A percentile compares a stretch with the other conserved stretches of the same genome.
phyloP scores from a whole-genome alignment of 169 alveolate genomes.

The Nephromyces sp. region DNA sequence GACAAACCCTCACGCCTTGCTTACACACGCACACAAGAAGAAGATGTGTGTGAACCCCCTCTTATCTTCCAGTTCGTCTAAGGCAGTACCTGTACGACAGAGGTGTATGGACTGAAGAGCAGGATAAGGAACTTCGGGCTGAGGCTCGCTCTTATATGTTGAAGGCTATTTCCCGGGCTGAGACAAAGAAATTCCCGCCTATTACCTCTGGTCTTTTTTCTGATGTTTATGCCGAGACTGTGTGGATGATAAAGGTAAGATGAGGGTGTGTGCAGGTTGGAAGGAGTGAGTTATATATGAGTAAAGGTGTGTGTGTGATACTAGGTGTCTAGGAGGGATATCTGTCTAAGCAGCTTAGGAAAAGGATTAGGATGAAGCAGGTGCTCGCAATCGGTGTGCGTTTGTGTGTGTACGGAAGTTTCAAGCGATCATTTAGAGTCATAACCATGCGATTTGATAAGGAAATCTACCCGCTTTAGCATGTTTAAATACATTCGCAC shows the following conservation, averaged over 20 bases:
- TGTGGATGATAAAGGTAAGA: not conserved
- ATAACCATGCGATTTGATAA: too few species aligned
- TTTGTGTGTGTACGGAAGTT: not conserved
- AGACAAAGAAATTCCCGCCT: not conserved
- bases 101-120: not conserved
- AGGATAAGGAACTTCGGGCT: not conserved
- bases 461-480: too few species aligned
- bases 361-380: not conserved
- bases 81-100: not conserved
- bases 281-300: not conserved
- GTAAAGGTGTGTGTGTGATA: not conserved
- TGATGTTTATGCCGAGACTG: not conserved
- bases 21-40: too few species aligned
- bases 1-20: too few species aligned
- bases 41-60: too few species aligned
- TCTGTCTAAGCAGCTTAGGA: not conserved
- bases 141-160: not conserved
- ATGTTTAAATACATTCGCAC: too few species aligned
- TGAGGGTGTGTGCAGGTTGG: not conserved
- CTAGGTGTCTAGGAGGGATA: not conserved
- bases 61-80: not conserved
- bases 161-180: not conserved
- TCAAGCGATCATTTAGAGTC: not conserved
- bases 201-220: not conserved
- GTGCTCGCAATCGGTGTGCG: not conserved